Percentiles rank a stretch among this genome's conserved stretches.
Evolutionary conservation across 768 basidiomycete genomes (phyloP).

Genomic region (Chalciporus chontae): DNA sequence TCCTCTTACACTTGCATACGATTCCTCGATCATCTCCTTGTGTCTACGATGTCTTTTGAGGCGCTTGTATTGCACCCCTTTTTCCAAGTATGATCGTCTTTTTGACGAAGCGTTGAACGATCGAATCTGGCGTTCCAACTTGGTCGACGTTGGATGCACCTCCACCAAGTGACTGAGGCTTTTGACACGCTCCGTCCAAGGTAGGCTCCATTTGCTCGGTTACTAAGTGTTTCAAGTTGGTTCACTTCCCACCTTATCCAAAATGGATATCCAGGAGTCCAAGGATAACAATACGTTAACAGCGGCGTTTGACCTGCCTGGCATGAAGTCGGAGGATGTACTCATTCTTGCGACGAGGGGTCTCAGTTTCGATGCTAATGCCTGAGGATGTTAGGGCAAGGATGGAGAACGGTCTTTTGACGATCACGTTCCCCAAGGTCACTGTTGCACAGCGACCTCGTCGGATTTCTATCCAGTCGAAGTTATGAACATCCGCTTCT

Average conservation of each 20-base stretch:
- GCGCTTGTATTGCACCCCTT: slow-evolving; percentile 5
- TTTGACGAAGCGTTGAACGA: slow-evolving; percentile 22
- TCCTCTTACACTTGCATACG: background rate
- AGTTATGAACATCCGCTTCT: background rate
- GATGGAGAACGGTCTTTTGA: slow-evolving; percentile 45
- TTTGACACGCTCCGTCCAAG: background rate
- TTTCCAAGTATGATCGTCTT: slow-evolving; percentile 5
- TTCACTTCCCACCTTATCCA: slow-evolving; percentile 4
- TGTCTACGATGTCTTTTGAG: slow-evolving; percentile 1
- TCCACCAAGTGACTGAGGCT: background rate
- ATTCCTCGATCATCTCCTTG: background rate
- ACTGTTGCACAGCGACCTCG: slow-evolving; percentile 36
- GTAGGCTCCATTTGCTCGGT: too few species aligned
- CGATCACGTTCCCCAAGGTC: slow-evolving; percentile 44
- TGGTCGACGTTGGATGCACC: background rate
- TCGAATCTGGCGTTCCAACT: slow-evolving; percentile 3
- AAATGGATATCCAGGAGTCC: slow-evolving; percentile 47
- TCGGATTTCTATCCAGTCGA: slow-evolving; percentile 29
- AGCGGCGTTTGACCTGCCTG: slow-evolving; percentile 55
- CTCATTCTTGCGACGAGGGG: slow-evolving; percentile 32
- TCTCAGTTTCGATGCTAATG: slow-evolving; percentile 8
- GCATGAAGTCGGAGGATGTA: slow-evolving; percentile 46
- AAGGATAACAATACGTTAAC: slow-evolving; percentile 40
- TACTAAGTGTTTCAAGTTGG: too few species aligned
- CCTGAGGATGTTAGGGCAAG: slow-evolving; percentile 42